A percentile compares a stretch with the other conserved stretches of the same genome.
Evolutionary conservation across 2,329 filamentous ascomycete genomes (phyloP).

Genomic region (Fusarium kyushuense): DNA sequence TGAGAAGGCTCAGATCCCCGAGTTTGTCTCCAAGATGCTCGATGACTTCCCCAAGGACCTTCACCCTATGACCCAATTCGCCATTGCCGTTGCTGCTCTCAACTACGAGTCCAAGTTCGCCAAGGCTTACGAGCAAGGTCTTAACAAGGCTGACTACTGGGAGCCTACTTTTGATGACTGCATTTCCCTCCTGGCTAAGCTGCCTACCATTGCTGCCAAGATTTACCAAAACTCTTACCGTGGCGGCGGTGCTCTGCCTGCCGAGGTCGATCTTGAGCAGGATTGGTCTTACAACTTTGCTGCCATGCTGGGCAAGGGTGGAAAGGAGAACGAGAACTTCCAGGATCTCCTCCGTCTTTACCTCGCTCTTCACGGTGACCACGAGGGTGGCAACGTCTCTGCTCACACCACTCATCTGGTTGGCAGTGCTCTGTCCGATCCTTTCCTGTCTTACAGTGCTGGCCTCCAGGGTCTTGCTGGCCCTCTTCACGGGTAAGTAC

Average conservation of each 20-base stretch:
- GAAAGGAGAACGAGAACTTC: conserved; percentile 90
- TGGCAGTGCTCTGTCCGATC: conserved; percentile 92
- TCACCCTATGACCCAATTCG: conserved; percentile 98
- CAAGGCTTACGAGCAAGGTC: conserved; percentile 88
- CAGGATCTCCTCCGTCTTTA: conserved; percentile 95
- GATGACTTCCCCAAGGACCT: conserved; percentile 89
- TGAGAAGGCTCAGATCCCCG: conserved; percentile 83
- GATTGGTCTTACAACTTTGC: conserved; percentile 99
- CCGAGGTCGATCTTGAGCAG: conserved; percentile 82
- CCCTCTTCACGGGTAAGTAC: conserved; percentile 71
- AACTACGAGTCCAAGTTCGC: conserved; percentile 96
- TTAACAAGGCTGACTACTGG: conserved; percentile 98
- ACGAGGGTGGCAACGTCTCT: conserved; percentile 98
- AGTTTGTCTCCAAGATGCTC: conserved; percentile 87
- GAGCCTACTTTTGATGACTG: conserved; percentile 96
- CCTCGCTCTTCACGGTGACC: conserved; percentile 95
- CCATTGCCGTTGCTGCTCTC: conserved; percentile 93
- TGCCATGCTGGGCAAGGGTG: conserved; percentile 91
- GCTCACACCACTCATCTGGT: conserved; percentile 96
- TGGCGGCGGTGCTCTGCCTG: conserved; percentile 78
- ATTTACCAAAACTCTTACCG: conserved; percentile 95
- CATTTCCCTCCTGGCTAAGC: conserved; percentile 93
- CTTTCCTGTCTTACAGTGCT: conserved; percentile 95
- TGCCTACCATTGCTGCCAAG: conserved; percentile 95
- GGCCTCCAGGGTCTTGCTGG: conserved; percentile 95